phyloP scores from a whole-genome alignment of 2,329 filamentous ascomycete species.

The Diplocarpon mali region DNA sequence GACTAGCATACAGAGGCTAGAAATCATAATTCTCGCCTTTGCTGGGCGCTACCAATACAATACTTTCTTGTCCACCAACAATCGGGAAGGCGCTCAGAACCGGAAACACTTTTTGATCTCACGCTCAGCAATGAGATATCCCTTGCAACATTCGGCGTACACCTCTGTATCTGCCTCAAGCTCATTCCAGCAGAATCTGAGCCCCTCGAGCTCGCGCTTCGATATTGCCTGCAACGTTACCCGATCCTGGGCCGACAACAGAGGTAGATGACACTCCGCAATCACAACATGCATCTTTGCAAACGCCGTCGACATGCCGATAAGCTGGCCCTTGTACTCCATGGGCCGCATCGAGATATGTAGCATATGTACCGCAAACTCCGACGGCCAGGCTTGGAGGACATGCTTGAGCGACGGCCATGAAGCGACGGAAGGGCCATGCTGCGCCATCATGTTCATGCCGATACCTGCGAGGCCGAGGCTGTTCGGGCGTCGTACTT shows the following conservation, averaged over 20 bases:
- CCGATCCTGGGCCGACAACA: slow-evolving; percentile 9
- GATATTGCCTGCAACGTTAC: slow-evolving; percentile 9
- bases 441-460: slow-evolving; percentile 21
- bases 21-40: too few relatives aligned
- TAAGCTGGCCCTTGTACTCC: slow-evolving; percentile 20
- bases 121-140: slow-evolving; percentile 8
- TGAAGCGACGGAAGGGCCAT: slow-evolving; percentile 8
- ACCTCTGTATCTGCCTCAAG: slow-evolving; percentile 5
- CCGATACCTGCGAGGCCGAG: slow-evolving; percentile 28
- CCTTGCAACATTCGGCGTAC: slow-evolving; percentile 9
- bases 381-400: slow-evolving; percentile 15
- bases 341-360: slow-evolving; percentile 19
- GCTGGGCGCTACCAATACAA: too few relatives aligned
- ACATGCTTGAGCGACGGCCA: slow-evolving; percentile 20
- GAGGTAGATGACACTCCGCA: neutral
- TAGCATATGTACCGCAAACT: slow-evolving; percentile 22
- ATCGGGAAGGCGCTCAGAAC: neutral
- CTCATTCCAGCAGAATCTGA: slow-evolving; percentile 11
- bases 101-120: slow-evolving; percentile 12
- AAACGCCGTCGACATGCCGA: slow-evolving; percentile 28
- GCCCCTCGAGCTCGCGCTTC: slow-evolving; percentile 9
- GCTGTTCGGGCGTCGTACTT: slow-evolving; percentile 24
- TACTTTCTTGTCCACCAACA: neutral
- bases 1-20: too few relatives aligned
- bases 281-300: slow-evolving; percentile 21